phyloP scores from a whole-genome alignment of 495 filamentous ascomycete genomes.

The Penicillium verhagenii region DNA sequence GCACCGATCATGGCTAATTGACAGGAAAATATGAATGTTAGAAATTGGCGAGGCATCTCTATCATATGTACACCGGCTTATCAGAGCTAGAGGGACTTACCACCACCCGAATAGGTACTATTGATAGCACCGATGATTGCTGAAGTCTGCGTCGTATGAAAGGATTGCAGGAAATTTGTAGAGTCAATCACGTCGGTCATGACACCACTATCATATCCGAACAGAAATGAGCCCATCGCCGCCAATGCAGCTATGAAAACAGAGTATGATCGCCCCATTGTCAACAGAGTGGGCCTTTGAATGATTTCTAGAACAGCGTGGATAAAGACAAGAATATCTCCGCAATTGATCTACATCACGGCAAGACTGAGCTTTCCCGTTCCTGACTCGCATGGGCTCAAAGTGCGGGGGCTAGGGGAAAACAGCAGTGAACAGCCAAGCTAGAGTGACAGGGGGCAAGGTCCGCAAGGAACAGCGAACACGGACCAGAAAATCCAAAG shows the following conservation, averaged over 20 bases:
- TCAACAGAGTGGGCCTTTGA: background rate
- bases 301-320: background rate
- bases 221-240: constrained; percentile 50
- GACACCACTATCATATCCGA: constrained; percentile 56
- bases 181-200: constrained; percentile 57
- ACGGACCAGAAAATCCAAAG: no score
- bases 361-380: background rate
- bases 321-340: background rate
- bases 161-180: constrained; percentile 46
- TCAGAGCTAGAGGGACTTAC: constrained; percentile 27
- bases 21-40: background rate
- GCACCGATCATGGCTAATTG: constrained; percentile 33
- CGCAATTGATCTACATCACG: background rate
- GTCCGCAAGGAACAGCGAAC: no score
- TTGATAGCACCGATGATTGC: constrained; percentile 57
- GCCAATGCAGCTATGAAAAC: constrained; percentile 45
- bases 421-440: no score
- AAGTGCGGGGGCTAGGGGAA: background rate
- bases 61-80: no score
- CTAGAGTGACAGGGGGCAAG: no score
- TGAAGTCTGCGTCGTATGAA: constrained; percentile 47
- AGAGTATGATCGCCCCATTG: constrained; percentile 46
- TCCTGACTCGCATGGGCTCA: background rate
- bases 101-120: constrained; percentile 55
- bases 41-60: background rate